phyloP scores from a whole-genome alignment of 257 asterid species.

The Solanum infundibuliforme region DNA sequence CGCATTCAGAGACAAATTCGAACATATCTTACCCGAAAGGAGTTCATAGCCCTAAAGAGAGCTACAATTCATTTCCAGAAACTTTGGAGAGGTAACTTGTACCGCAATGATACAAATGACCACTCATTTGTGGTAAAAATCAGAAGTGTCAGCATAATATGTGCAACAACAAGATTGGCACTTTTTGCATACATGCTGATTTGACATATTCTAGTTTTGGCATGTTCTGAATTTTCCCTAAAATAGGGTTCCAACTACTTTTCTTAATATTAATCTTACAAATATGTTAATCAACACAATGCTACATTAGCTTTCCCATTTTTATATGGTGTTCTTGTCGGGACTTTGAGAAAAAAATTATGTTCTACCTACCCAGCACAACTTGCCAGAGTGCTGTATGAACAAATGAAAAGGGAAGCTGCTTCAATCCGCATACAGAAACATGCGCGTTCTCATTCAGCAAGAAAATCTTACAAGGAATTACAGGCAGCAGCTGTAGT shows the following conservation, averaged over 20 bases:
- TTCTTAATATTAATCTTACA: neutral
- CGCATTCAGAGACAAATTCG: slow-evolving; percentile 82
- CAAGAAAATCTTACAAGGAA: slow-evolving; percentile 51
- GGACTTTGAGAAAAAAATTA: neutral
- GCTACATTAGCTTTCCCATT: neutral
- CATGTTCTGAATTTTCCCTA: neutral
- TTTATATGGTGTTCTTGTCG: neutral
- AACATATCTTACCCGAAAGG: slow-evolving; percentile 65
- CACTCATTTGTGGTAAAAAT: neutral
- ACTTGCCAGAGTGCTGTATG: slow-evolving; percentile 61
- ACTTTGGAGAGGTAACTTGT: slow-evolving; percentile 73
- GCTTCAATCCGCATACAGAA: slow-evolving; percentile 84
- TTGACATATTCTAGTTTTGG: neutral
- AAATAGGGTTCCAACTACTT: neutral
- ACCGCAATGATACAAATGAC: neutral
- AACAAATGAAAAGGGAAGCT: slow-evolving; percentile 67
- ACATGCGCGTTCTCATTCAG: slow-evolving; percentile 58
- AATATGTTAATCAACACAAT: neutral
- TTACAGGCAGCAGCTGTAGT: slow-evolving; percentile 53
- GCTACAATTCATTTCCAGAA: slow-evolving; percentile 62
- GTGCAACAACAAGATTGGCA: neutral
- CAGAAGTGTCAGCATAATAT: neutral
- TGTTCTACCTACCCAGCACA: slow-evolving; percentile 37
- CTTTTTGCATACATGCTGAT: neutral
- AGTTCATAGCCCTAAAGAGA: slow-evolving; percentile 51